Percentiles rank a stretch among this genome's conserved stretches.
These are phyloP conservation scores for Penicillium hordei DNA, from an alignment of 2,329 filamentous ascomycete species.

Conservation along the genomic window DNA sequence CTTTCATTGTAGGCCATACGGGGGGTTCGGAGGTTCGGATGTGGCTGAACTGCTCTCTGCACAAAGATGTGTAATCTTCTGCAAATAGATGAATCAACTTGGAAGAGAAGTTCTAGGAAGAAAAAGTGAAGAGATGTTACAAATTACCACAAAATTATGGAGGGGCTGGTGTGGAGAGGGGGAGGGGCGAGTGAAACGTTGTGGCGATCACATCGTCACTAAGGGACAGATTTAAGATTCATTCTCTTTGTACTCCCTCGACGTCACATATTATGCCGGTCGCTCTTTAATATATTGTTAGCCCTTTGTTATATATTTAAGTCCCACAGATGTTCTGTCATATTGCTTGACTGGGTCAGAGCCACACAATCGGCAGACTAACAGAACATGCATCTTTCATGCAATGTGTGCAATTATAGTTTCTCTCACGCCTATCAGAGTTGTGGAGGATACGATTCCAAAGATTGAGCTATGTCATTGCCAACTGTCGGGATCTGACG, in stretches of 20 bases:
- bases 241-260: constrained; percentile 7
- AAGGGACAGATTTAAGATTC: neutral
- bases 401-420: constrained; percentile 11
- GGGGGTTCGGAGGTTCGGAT: neutral
- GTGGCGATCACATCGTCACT: constrained; percentile 21
- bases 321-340: constrained; percentile 14
- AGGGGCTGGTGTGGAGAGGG: constrained; percentile 13
- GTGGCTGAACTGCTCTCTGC: neutral
- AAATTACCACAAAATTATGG: constrained; percentile 8
- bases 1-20: constrained; percentile 48
- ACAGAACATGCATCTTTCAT: constrained; percentile 12
- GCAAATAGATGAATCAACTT: neutral
- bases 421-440: constrained; percentile 15
- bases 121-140: neutral
- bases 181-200: constrained; percentile 12
- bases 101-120: neutral
- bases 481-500: neutral
- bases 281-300: constrained; percentile 3
- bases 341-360: constrained; percentile 8
- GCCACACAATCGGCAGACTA: constrained; percentile 15
- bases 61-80: neutral
- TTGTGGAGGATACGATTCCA: neutral
- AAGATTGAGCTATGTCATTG: constrained; percentile 3
- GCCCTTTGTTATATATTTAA: constrained; percentile 1
- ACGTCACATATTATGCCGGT: constrained; percentile 4